Percentiles rank a stretch among this genome's conserved stretches.
Evolutionary conservation across 2,329 filamentous ascomycete genomes (phyloP).

Genomic region (Apiospora kogelbergensis): DNA sequence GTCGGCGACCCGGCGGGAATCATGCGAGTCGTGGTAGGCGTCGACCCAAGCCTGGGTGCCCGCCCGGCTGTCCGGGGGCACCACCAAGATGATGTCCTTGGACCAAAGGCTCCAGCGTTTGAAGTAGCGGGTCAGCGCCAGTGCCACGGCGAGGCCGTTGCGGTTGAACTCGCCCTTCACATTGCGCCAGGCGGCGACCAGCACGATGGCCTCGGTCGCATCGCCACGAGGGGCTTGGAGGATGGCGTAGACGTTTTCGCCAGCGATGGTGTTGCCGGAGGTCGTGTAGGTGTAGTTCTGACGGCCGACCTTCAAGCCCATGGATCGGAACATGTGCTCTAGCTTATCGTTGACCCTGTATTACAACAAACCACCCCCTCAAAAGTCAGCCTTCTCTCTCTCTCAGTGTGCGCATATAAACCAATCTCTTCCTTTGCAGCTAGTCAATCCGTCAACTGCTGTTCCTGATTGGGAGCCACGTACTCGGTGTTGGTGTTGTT

Average conservation of each 20-base stretch:
- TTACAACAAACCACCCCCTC: not conserved
- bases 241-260: conserved; percentile 92
- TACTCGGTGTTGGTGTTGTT: conserved; percentile 54
- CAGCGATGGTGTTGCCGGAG: conserved; percentile 69
- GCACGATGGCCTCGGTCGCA: conserved; percentile 93
- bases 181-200: conserved; percentile 87
- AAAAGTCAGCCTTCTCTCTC: not conserved
- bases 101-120: conserved; percentile 98
- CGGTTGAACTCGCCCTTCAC: conserved; percentile 76
- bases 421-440: not conserved
- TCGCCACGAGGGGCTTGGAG: conserved; percentile 92
- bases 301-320: conserved; percentile 82
- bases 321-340: conserved; percentile 70
- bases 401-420: not conserved
- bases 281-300: conserved; percentile 87
- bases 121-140: conserved; percentile 92
- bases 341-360: conserved; percentile 67
- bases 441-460: not conserved
- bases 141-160: conserved; percentile 81
- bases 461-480: conserved; percentile 20
- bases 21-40: conserved; percentile 91
- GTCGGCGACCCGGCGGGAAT: conserved; percentile 67
- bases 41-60: conserved; percentile 97
- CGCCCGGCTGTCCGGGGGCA: conserved; percentile 84
- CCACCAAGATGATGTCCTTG: conserved; percentile 93